Conservation (phyloP, 1,139 yeast species). For the Candida labiduridarum region DNA sequence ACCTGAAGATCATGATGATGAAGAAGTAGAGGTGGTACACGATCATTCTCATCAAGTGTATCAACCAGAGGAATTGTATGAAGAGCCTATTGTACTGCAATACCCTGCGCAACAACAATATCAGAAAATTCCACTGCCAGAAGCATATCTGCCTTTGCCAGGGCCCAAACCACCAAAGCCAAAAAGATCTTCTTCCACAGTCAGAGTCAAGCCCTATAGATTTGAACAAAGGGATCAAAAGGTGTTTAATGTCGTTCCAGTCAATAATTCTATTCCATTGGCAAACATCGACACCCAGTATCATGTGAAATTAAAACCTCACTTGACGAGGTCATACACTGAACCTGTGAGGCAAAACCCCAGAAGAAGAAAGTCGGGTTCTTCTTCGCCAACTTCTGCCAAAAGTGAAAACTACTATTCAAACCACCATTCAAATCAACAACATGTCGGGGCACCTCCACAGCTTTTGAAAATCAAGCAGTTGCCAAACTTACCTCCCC, state of each 20-base stretch:
- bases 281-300: background rate
- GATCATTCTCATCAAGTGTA: background rate
- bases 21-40: background rate
- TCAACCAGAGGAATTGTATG: conserved; percentile 1
- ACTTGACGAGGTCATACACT: conserved; percentile 12
- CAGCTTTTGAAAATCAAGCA: conserved; percentile 8
- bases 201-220: conserved; percentile 17
- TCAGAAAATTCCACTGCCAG: background rate
- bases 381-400: conserved; percentile 4
- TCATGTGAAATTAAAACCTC: conserved; percentile 5
- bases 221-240: conserved; percentile 8
- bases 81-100: conserved; percentile 1
- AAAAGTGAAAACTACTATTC: conserved; percentile 1
- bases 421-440: background rate
- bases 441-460: conserved; percentile 2
- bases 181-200: conserved; percentile 13
- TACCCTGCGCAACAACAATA: background rate
- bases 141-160: conserved; percentile 1
- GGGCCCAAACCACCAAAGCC: conserved; percentile 9
- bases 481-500: conserved; percentile 19
- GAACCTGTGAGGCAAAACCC: conserved; percentile 13
- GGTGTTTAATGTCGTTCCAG: conserved; percentile 1
- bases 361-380: conserved; percentile 1
- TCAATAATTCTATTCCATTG: background rate
- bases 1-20: background rate